Conservation (phyloP, 768 basidiomycete genomes). For the Lactarius hatsudake region DNA sequence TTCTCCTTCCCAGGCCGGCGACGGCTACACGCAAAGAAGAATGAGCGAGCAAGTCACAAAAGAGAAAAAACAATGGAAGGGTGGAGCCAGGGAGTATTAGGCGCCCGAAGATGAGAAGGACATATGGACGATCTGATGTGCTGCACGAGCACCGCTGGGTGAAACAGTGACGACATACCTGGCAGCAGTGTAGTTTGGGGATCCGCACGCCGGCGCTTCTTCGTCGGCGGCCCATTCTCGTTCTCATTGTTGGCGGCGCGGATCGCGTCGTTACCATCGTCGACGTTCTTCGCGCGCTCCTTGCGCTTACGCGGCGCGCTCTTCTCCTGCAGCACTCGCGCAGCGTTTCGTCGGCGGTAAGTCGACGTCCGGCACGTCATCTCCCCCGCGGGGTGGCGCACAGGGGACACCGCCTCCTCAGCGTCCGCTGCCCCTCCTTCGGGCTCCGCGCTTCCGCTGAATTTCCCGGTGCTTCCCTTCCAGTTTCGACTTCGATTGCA, state of each 20-base stretch:
- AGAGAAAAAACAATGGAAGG: not conserved
- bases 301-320: conserved; percentile 8
- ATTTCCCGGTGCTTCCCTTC: not conserved
- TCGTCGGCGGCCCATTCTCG: not conserved
- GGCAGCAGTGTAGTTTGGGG: not conserved
- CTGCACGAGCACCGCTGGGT: not conserved
- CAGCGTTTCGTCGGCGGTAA: not conserved
- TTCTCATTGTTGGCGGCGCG: not conserved
- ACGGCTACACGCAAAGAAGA: conserved; percentile 1
- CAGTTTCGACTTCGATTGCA: not conserved
- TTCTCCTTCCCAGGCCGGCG: conserved; percentile 10
- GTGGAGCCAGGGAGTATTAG: not conserved
- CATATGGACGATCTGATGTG: too few species aligned
- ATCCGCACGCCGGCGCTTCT: conserved; percentile 10
- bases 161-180: not conserved
- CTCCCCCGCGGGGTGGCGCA: not conserved
- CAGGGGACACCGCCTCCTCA: not conserved
- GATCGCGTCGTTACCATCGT: not conserved
- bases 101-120: not conserved
- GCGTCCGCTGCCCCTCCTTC: not conserved
- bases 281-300: not conserved
- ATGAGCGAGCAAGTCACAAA: not conserved
- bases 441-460: not conserved
- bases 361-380: not conserved
- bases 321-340: not conserved